Evolutionary conservation across 805 yeast genomes (phyloP), one percentile per base, ranked within the genome.

Genomic region (Yamadazyma sp.): DNA sequence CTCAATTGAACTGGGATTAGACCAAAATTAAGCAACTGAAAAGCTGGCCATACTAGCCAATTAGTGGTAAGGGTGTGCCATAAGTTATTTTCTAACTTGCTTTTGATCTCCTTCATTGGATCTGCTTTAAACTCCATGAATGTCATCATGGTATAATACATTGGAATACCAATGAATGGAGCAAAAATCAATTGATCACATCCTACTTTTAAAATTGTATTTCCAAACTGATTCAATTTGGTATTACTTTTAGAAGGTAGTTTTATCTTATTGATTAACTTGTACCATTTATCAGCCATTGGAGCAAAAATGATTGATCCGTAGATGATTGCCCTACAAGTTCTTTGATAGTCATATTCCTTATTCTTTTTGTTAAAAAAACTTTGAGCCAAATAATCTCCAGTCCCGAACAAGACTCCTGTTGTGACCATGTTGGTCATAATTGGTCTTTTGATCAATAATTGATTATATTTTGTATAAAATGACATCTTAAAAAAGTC

Each of bases 1-100:
- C 95, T 72, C 47, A 74, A 76, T 28, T 79, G 79, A 6, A 79
- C 73, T 0, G 97, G 97, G 2, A 87, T 73, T 6, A 85, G 49
- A 30, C 79, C 71, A 52, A 91, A 86, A 60, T 91, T 93, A 42
- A 81, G 44, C 36, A 79, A 50, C 60, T 93, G 98, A 43, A 93
- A 84, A 0, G 76, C 58, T 0, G 98, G 98, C 98, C 98, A 93
- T 9, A 91, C 82, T 33, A 69, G 52, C 89, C 95, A 87, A 56
- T 88, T 89, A 12, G 84, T 70, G 22, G 66, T 55, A 27, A 89
- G 58, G 0, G 96, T 88, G 4, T 73, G 69, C 80, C 78, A 62
- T 76, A 78, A 78, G 40, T 80, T 76, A 11, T 65, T 59, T 2
- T 58, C 30, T 16, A 82, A 48, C 43, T 75, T 80, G 4, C 45